A percentile compares a stretch with the other conserved stretches of the same genome.
These are phyloP conservation scores for Monosporozyma aerobia DNA, from an alignment of 805 yeast species.

Conservation along the genomic window DNA sequence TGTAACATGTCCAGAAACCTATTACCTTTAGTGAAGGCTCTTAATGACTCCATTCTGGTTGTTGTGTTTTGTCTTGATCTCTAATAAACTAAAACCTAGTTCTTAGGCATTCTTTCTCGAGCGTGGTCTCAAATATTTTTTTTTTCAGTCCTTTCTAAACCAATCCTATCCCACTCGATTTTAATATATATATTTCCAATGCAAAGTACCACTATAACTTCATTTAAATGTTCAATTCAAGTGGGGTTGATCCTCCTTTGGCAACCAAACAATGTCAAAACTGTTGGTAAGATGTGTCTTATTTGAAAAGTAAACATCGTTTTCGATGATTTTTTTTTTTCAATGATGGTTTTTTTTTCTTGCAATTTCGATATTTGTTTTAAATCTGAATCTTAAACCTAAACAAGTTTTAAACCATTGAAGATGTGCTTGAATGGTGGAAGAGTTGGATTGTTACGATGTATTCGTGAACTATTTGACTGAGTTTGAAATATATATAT, in stretches of 20 bases:
- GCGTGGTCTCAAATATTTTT: not conserved
- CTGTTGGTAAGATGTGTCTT: not conserved
- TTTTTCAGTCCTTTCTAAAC: not conserved
- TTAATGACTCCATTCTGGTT: conserved; percentile 6
- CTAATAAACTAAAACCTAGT: not conserved
- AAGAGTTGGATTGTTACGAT: no score
- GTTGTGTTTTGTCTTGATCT: not conserved
- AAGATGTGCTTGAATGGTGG: not conserved
- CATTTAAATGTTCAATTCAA: not conserved
- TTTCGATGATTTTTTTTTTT: not conserved
- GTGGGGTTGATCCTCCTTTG: not conserved
- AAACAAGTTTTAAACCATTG: not conserved
- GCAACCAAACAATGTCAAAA: not conserved
- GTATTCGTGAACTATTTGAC: not conserved
- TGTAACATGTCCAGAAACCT: conserved; percentile 1
- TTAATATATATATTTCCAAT: not conserved
- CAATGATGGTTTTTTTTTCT: not conserved
- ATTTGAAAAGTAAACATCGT: not conserved
- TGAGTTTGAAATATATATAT: not conserved
- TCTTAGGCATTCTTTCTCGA: not conserved
- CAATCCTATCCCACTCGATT: not conserved
- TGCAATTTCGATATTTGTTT: not conserved
- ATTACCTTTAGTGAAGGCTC: conserved; percentile 7
- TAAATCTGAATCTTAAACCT: not conserved
- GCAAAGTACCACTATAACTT: not conserved